phyloP scores from a whole-genome alignment of 2,329 filamentous ascomycete genomes.

The Colletotrichum lupini region DNA sequence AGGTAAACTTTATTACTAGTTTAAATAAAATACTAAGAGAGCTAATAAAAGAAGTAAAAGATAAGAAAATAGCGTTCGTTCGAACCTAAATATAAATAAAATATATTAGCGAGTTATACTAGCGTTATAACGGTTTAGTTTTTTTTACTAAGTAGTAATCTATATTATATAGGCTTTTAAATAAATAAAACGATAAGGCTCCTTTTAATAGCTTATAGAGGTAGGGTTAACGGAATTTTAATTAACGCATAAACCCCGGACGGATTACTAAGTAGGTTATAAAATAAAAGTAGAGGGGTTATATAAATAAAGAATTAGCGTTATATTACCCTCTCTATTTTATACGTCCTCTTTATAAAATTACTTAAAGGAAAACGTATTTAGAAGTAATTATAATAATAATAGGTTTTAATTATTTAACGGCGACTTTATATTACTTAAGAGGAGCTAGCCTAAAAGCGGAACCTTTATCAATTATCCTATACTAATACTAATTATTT shows the following conservation, averaged over 20 bases:
- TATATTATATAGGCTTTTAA: background rate
- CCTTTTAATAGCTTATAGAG: background rate
- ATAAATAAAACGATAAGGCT: background rate
- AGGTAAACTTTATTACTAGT: background rate
- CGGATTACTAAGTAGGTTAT: background rate
- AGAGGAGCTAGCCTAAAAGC: background rate
- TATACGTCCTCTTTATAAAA: too few relatives aligned
- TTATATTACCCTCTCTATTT: too few relatives aligned
- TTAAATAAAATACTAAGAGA: background rate
- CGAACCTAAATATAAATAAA: background rate
- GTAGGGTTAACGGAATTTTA: background rate
- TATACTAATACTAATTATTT: background rate
- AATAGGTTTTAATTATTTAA: background rate
- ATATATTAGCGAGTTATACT: background rate
- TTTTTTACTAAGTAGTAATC: background rate
- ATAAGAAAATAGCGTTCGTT: slow-evolving; percentile 7
- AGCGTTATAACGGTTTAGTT: too few relatives aligned
- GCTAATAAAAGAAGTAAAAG: background rate
- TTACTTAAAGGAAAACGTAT: background rate
- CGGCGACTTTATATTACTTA: background rate
- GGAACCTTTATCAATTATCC: background rate
- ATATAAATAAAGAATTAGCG: too few relatives aligned
- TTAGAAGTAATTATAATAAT: background rate
- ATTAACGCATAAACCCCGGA: background rate
- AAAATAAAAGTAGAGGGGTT: background rate